phyloP scores from a whole-genome alignment of 75 land plant species.

The Pseudotsuga menziesii region DNA sequence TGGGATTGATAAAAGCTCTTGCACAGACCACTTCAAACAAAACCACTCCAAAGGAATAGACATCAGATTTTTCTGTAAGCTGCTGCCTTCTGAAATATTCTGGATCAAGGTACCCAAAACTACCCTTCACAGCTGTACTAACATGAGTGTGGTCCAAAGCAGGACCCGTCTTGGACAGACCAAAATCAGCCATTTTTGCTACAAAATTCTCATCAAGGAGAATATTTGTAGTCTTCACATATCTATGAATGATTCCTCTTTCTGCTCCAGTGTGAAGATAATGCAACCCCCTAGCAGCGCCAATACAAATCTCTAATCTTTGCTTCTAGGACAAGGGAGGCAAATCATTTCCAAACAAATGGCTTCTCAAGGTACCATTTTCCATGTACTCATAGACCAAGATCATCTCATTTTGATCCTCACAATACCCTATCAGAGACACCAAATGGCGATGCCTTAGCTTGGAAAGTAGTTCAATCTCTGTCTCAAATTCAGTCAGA shows the following conservation, averaged over 20 bases:
- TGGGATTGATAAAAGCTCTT: slow-evolving; percentile 35
- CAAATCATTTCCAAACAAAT: slow-evolving; percentile 51
- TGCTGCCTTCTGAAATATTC: slow-evolving; percentile 17
- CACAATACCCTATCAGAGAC: slow-evolving; percentile 59
- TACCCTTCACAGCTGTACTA: not conserved
- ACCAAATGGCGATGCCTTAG: slow-evolving; percentile 53
- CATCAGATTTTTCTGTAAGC: slow-evolving; percentile 30
- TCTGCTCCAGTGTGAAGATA: slow-evolving; percentile 81
- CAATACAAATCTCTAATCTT: slow-evolving; percentile 73
- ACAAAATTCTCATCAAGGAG: slow-evolving; percentile 30
- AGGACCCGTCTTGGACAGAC: slow-evolving; percentile 8
- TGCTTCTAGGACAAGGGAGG: slow-evolving; percentile 61
- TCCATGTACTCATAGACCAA: slow-evolving; percentile 81
- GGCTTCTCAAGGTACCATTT: slow-evolving; percentile 66
- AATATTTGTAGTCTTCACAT: slow-evolving; percentile 35
- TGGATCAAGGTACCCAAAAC: slow-evolving; percentile 2
- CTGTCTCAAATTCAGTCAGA: slow-evolving; percentile 42
- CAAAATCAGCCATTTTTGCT: slow-evolving; percentile 28
- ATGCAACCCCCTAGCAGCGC: slow-evolving; percentile 70
- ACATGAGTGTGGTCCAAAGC: not conserved
- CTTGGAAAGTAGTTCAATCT: slow-evolving; percentile 52
- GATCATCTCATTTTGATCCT: slow-evolving; percentile 68
- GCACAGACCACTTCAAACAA: slow-evolving; percentile 41
- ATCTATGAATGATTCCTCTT: slow-evolving; percentile 41
- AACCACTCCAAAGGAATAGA: slow-evolving; percentile 39